Percentiles rank a stretch among this genome's conserved stretches.
Evolutionary conservation across 768 basidiomycete species (phyloP).

Genomic region (Tylopilus rubrobrunneus): DNA sequence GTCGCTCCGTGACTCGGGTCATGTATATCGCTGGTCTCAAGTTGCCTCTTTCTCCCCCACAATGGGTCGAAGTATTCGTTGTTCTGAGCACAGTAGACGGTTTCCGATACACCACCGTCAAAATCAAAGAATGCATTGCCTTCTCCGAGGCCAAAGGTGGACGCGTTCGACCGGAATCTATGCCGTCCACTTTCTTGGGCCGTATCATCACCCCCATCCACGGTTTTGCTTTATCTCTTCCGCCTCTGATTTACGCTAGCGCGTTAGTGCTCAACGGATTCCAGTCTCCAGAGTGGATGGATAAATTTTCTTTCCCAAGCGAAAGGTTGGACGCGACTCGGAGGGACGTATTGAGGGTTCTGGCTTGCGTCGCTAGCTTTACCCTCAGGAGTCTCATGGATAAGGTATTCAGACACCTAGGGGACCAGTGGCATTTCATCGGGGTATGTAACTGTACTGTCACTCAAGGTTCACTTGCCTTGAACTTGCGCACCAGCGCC

Average conservation of each 20-base stretch:
- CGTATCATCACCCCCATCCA: slow-evolving; percentile 27
- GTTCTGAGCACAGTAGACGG: slow-evolving; percentile 11
- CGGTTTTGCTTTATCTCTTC: slow-evolving; percentile 9
- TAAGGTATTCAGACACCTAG: slow-evolving; percentile 9
- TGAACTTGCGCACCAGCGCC: slow-evolving; percentile 14
- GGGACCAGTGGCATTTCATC: slow-evolving; percentile 27
- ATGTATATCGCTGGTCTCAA: slow-evolving; percentile 19
- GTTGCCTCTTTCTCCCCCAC: background rate
- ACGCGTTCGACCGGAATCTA: slow-evolving; percentile 13
- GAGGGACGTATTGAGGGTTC: slow-evolving; percentile 10
- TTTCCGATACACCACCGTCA: background rate
- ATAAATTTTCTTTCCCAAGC: slow-evolving; percentile 12
- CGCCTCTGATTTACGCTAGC: slow-evolving; percentile 24
- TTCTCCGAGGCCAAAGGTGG: slow-evolving; percentile 12
- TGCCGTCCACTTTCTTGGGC: slow-evolving; percentile 13
- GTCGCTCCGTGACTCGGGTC: background rate
- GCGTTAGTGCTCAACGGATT: slow-evolving; percentile 23
- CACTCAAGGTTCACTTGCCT: background rate
- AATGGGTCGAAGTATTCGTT: slow-evolving; percentile 14
- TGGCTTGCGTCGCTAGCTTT: slow-evolving; percentile 20
- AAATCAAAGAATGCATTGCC: background rate
- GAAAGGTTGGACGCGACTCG: slow-evolving; percentile 5
- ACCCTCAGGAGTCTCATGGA: background rate
- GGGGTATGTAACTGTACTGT: slow-evolving; percentile 8
- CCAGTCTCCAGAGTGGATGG: slow-evolving; percentile 30